Evolutionary conservation across 441 rosid genomes (phyloP).

Genomic region (Adansonia grandidieri): DNA sequence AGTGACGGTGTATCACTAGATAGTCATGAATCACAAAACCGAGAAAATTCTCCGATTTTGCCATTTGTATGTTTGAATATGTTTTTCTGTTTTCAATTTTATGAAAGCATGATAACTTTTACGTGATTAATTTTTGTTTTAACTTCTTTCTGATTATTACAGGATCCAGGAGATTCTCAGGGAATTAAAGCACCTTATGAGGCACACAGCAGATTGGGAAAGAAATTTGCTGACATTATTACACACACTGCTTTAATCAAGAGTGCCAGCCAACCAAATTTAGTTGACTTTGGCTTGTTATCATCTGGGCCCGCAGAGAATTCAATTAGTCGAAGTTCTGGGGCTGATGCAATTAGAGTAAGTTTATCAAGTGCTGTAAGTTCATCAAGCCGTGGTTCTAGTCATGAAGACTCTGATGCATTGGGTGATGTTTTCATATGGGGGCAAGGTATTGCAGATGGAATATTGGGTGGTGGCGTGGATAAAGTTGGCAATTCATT

Average conservation of each 20-base stretch:
- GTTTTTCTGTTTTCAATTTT: slow-evolving; percentile 28
- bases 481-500: slow-evolving; percentile 37
- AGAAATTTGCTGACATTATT: slow-evolving; percentile 59
- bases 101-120: neutral
- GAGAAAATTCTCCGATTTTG: slow-evolving; percentile 45
- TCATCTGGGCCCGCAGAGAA: slow-evolving; percentile 42
- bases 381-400: slow-evolving; percentile 76
- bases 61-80: slow-evolving; percentile 52
- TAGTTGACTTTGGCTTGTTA: slow-evolving; percentile 38
- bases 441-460: slow-evolving; percentile 75
- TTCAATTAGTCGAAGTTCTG: slow-evolving; percentile 45
- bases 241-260: slow-evolving; percentile 52
- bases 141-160: slow-evolving; percentile 21
- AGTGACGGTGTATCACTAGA: slow-evolving; percentile 51
- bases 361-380: slow-evolving; percentile 81
- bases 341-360: slow-evolving; percentile 54
- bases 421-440: slow-evolving; percentile 77
- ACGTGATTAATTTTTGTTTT: slow-evolving; percentile 21
- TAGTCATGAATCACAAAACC: slow-evolving; percentile 46
- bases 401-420: slow-evolving; percentile 70
- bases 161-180: slow-evolving; percentile 54
- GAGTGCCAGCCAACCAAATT: slow-evolving; percentile 46
- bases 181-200: slow-evolving; percentile 49
- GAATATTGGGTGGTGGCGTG: slow-evolving; percentile 52
- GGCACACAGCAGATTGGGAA: slow-evolving; percentile 57